Percentiles rank a stretch among this genome's conserved stretches.
Evolutionary conservation across 495 filamentous ascomycete species (phyloP).

Genomic region (Aspergillus coremiiformis): DNA sequence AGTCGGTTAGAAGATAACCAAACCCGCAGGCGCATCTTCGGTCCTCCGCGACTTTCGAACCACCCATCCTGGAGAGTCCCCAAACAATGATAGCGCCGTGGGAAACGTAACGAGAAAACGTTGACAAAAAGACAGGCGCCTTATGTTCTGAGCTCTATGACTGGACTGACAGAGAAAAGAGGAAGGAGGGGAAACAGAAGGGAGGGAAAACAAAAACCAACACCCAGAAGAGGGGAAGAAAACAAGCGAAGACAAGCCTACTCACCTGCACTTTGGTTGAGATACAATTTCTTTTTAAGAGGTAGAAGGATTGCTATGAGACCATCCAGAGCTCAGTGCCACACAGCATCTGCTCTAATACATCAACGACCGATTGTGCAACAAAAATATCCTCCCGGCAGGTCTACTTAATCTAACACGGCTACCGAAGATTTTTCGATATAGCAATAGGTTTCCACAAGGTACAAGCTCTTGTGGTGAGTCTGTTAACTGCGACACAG

Average conservation of each 20-base stretch:
- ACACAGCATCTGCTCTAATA: neutral
- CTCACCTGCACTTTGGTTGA: neutral
- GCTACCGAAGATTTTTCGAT: neutral
- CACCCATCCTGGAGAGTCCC: neutral
- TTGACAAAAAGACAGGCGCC: neutral
- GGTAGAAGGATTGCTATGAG: neutral
- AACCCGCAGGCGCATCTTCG: constrained; percentile 8
- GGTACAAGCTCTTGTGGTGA: neutral
- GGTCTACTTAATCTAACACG: neutral
- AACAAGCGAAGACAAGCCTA: neutral
- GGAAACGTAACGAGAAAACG: neutral
- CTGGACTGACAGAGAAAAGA: neutral
- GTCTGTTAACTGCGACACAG: neutral
- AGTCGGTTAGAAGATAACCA: neutral
- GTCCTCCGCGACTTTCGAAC: neutral
- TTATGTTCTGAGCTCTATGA: neutral
- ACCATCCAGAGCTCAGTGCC: neutral
- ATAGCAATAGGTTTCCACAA: neutral
- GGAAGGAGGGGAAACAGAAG: neutral
- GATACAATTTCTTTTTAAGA: neutral
- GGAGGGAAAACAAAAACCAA: neutral
- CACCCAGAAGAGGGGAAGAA: neutral
- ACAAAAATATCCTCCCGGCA: neutral
- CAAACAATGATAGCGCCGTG: neutral
- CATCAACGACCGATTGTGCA: no score